These are phyloP conservation scores for Polytolypa hystricis DNA, from an alignment of 2,329 filamentous ascomycete species.

Conservation along the genomic window DNA sequence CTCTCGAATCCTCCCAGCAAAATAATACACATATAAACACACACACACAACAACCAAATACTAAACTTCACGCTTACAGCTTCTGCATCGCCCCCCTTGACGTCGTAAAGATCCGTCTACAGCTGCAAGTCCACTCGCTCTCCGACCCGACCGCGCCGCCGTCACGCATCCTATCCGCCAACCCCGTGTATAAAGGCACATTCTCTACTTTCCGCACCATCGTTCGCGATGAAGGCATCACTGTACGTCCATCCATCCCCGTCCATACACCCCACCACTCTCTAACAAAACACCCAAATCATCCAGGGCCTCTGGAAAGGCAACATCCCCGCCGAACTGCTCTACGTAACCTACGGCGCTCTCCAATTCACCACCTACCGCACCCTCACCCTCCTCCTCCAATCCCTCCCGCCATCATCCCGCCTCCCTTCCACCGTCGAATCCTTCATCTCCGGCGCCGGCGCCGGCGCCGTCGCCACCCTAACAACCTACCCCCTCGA, in stretches of 20 bases:
- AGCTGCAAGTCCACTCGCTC: conserved; percentile 79
- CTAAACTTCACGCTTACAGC: conserved; percentile 32
- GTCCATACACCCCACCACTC: not conserved
- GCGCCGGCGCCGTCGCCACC: conserved; percentile 73
- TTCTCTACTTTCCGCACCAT: conserved; percentile 67
- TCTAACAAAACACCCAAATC: conserved; percentile 1
- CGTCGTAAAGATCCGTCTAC: conserved; percentile 94
- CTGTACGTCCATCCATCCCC: conserved; percentile 30
- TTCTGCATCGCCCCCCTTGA: conserved; percentile 93
- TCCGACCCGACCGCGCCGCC: conserved; percentile 63
- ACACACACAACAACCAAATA: not conserved
- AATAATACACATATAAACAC: too few species aligned
- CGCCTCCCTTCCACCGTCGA: conserved; percentile 56
- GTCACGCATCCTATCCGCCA: conserved; percentile 40
- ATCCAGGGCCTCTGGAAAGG: conserved; percentile 77
- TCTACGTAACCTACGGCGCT: conserved; percentile 86
- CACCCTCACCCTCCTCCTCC: conserved; percentile 56
- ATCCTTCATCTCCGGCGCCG: conserved; percentile 72
- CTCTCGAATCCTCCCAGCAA: not conserved
- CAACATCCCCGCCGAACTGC: conserved; percentile 86
- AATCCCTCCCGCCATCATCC: conserved; percentile 36
- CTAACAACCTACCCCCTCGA: conserved; percentile 84
- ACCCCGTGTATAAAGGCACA: conserved; percentile 57
- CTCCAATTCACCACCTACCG: conserved; percentile 87
- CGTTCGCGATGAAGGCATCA: conserved; percentile 67